These are phyloP conservation scores for Punctularia strigosozonata DNA, from an alignment of 768 basidiomycete genomes.

Conservation along the genomic window DNA sequence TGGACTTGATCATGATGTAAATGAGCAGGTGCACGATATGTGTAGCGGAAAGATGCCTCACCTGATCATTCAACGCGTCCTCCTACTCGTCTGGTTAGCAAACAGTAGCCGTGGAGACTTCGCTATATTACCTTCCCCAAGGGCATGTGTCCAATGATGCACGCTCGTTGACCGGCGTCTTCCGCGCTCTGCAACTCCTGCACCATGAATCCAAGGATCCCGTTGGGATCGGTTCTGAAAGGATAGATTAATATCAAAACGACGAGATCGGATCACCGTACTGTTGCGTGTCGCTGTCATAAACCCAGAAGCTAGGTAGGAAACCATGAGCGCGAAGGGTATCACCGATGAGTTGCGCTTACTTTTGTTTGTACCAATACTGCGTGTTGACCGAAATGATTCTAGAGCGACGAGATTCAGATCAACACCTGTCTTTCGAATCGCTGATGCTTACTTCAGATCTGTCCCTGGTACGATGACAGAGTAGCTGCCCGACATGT, in stretches of 20 bases:
- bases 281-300: conserved; percentile 37
- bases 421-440: neutral
- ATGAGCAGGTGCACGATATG: neutral
- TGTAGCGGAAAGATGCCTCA: conserved; percentile 8
- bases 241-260: neutral
- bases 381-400: conserved; percentile 50
- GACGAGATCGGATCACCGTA: conserved; percentile 14
- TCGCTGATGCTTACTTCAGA: conserved; percentile 22
- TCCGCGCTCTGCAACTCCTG: conserved; percentile 47
- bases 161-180: conserved; percentile 43
- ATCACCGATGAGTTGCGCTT: too few relatives aligned
- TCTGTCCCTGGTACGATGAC: conserved; percentile 34
- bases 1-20: conserved; percentile 26
- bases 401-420: conserved; percentile 14
- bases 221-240: conserved; percentile 43
- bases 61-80: conserved; percentile 42
- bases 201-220: conserved; percentile 41
- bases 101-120: too few relatives aligned
- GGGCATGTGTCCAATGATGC: conserved; percentile 54
- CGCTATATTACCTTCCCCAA: too few relatives aligned
- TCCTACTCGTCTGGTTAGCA: too few relatives aligned
- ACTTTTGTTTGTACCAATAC: conserved; percentile 55
- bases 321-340: neutral
- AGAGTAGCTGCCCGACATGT: conserved; percentile 45
- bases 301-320: conserved; percentile 43